phyloP scores from a whole-genome alignment of 1,139 yeast genomes.

The Lodderomyces orthopsilosis region DNA sequence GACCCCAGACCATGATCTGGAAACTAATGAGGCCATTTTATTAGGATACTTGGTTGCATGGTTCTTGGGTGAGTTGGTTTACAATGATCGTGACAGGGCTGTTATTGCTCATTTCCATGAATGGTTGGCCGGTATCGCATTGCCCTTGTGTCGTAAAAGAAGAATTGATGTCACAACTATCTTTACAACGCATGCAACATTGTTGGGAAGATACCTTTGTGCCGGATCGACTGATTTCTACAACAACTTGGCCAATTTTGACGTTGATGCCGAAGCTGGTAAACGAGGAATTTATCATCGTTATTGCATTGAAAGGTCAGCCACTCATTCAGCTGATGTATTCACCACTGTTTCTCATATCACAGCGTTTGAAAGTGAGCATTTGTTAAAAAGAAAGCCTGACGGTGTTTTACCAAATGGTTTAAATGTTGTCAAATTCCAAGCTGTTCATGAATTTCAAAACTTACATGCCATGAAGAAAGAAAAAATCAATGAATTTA shows the following conservation, averaged over 20 bases:
- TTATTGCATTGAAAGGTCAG: slow-evolving; percentile 94
- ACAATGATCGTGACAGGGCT: slow-evolving; percentile 78
- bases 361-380: slow-evolving; percentile 94
- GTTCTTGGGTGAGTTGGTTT: slow-evolving; percentile 92
- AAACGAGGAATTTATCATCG: slow-evolving; percentile 96
- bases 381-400: slow-evolving; percentile 88
- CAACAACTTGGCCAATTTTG: slow-evolving; percentile 85
- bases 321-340: slow-evolving; percentile 94
- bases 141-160: slow-evolving; percentile 89
- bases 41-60: slow-evolving; percentile 94
- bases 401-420: slow-evolving; percentile 98
- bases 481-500: slow-evolving; percentile 89
- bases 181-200: slow-evolving; percentile 96
- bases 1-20: slow-evolving; percentile 83
- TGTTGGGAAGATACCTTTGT: slow-evolving; percentile 91
- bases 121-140: slow-evolving; percentile 96
- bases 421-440: slow-evolving; percentile 90
- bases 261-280: slow-evolving; percentile 97
- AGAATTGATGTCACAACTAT: slow-evolving; percentile 91
- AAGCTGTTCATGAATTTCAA: slow-evolving; percentile 97
- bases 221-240: slow-evolving; percentile 96
- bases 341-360: slow-evolving; percentile 97
- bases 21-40: slow-evolving; percentile 87
- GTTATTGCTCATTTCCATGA: slow-evolving; percentile 95
- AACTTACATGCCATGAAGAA: slow-evolving; percentile 90